These are phyloP conservation scores for Peterozyma xylosa DNA, from an alignment of 805 yeast genomes.

Conservation along the genomic window DNA sequence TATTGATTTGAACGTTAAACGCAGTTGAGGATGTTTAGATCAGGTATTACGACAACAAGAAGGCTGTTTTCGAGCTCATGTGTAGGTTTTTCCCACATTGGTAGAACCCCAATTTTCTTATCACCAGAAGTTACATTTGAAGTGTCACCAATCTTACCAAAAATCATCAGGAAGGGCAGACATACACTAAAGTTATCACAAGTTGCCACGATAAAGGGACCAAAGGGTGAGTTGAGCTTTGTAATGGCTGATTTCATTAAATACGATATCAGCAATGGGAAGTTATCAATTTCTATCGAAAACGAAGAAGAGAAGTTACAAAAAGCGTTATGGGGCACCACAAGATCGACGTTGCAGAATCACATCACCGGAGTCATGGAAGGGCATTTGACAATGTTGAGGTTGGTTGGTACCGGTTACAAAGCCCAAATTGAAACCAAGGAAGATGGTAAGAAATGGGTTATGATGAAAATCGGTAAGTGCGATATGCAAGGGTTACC, in stretches of 20 bases:
- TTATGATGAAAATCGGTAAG: slow-evolving; percentile 81
- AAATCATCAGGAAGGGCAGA: slow-evolving; percentile 59
- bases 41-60: slow-evolving; percentile 4
- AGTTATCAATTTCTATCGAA: slow-evolving; percentile 47
- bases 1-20: too few relatives aligned
- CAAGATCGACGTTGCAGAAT: slow-evolving; percentile 71
- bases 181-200: slow-evolving; percentile 50
- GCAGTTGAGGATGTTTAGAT: not conserved
- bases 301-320: slow-evolving; percentile 57
- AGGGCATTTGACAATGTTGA: slow-evolving; percentile 83
- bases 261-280: slow-evolving; percentile 29
- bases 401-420: slow-evolving; percentile 95
- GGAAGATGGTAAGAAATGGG: slow-evolving; percentile 42
- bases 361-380: slow-evolving; percentile 83
- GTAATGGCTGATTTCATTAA: slow-evolving; percentile 68
- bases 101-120: slow-evolving; percentile 67
- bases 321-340: slow-evolving; percentile 92
- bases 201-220: slow-evolving; percentile 61
- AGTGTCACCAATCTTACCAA: slow-evolving; percentile 46
- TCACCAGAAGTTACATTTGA: slow-evolving; percentile 51
- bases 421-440: slow-evolving; percentile 70
- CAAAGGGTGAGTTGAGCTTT: slow-evolving; percentile 60
- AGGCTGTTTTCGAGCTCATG: slow-evolving; percentile 27
- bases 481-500: slow-evolving; percentile 71
- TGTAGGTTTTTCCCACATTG: slow-evolving; percentile 54